Conservation (phyloP, 129 eudicot genomes). For the Helichrysum umbraculigerum region DNA sequence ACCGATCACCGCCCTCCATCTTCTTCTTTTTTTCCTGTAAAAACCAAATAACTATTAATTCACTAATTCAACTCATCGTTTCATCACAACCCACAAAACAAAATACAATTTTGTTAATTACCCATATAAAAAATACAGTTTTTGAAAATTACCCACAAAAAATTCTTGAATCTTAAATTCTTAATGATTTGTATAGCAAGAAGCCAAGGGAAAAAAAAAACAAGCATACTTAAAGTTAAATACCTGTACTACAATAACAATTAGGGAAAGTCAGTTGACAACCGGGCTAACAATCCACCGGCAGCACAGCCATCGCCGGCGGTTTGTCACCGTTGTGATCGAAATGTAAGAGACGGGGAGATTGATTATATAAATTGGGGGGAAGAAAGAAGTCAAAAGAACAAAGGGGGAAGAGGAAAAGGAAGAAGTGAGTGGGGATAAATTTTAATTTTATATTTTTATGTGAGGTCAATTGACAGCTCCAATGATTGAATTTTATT, state of each 20-base stretch:
- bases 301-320: neutral
- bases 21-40: conserved; percentile 26
- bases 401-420: no score
- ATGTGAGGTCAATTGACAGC: neutral
- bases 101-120: neutral
- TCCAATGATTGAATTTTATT: neutral
- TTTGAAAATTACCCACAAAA: neutral
- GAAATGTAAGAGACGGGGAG: neutral
- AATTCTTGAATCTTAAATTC: neutral
- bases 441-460: no score
- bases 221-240: neutral
- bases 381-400: neutral
- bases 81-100: neutral
- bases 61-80: neutral
- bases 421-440: neutral
- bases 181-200: neutral
- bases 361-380: neutral
- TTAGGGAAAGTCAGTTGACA: neutral
- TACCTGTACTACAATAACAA: neutral
- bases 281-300: neutral
- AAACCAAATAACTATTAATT: neutral
- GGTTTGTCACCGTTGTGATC: neutral
- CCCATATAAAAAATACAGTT: neutral
- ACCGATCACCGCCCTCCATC: conserved; percentile 58
- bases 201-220: neutral